A percentile compares a stretch with the other conserved stretches of the same genome.
phyloP scores from a whole-genome alignment of 345 rosid genomes.

The Boechera retrofracta region DNA sequence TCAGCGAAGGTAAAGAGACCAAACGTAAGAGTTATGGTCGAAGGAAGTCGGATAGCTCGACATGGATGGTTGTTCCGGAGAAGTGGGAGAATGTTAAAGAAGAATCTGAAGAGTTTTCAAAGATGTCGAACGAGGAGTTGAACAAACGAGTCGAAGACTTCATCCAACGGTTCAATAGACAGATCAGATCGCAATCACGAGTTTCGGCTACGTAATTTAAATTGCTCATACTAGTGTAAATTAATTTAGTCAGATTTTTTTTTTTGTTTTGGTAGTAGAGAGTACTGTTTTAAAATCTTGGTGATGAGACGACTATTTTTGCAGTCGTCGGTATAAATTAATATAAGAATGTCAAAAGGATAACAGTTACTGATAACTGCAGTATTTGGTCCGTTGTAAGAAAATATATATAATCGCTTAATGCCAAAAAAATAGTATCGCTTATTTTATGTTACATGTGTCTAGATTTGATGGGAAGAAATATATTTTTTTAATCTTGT shows the following conservation, averaged over 20 bases:
- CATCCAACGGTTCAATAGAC: slow-evolving; percentile 61
- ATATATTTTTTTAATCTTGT: neutral
- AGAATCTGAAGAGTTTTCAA: slow-evolving; percentile 58
- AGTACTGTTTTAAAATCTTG: neutral
- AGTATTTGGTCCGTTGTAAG: slow-evolving; percentile 1
- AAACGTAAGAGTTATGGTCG: slow-evolving; percentile 35
- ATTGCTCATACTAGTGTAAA: neutral
- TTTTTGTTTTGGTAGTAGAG: neutral
- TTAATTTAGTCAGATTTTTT: neutral
- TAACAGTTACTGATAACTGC: neutral
- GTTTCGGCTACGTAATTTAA: slow-evolving; percentile 31
- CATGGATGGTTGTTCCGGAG: slow-evolving; percentile 40
- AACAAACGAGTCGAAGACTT: slow-evolving; percentile 78
- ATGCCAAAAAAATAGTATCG: neutral
- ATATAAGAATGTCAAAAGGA: neutral
- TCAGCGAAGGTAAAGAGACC: neutral
- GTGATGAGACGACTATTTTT: slow-evolving; percentile 23
- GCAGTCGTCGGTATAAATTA: slow-evolving; percentile 31
- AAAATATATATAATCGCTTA: neutral
- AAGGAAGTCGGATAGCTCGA: slow-evolving; percentile 43
- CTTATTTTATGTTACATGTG: neutral
- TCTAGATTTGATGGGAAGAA: neutral
- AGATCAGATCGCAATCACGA: slow-evolving; percentile 60
- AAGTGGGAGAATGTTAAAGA: slow-evolving; percentile 46
- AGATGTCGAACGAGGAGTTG: slow-evolving; percentile 75